A percentile compares a stretch with the other conserved stretches of the same genome.
These are phyloP conservation scores for Colletotrichum cuscutae DNA, from an alignment of 2,329 filamentous ascomycete species.

Conservation along the genomic window DNA sequence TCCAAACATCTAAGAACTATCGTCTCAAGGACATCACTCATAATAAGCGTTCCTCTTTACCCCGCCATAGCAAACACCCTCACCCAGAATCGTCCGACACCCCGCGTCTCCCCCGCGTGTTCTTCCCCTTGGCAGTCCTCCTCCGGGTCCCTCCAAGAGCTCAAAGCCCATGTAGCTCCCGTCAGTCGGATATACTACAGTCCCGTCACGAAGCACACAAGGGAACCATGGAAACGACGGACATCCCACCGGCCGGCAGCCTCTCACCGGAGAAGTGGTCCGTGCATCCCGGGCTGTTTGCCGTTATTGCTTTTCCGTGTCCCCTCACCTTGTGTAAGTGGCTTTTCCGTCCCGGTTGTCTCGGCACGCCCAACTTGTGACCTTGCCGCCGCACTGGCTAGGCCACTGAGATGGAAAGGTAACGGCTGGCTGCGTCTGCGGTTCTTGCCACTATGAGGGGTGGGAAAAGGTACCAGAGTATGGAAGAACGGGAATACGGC, in stretches of 20 bases:
- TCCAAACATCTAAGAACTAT: background rate
- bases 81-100: slow-evolving; percentile 1
- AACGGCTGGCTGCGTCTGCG: background rate
- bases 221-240: background rate
- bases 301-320: slow-evolving; percentile 18
- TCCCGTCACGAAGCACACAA: slow-evolving; percentile 1
- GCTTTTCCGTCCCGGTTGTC: slow-evolving; percentile 32
- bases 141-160: background rate
- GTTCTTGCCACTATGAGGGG: slow-evolving; percentile 1
- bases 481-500: too few relatives aligned
- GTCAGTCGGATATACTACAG: background rate
- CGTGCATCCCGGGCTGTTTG: slow-evolving; percentile 6
- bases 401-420: background rate
- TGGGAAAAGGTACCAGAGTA: background rate
- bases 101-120: background rate
- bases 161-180: background rate
- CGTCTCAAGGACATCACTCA: background rate
- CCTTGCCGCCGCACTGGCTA: background rate
- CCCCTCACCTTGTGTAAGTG: background rate
- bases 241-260: background rate
- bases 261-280: slow-evolving; percentile 2
- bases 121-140: background rate
- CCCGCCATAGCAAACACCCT: background rate
- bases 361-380: slow-evolving; percentile 14
- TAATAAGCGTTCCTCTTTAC: slow-evolving; percentile 1